phyloP scores from a whole-genome alignment of 2,329 filamentous ascomycete genomes.

The Ophiocordyceps camponoti-floridani region DNA sequence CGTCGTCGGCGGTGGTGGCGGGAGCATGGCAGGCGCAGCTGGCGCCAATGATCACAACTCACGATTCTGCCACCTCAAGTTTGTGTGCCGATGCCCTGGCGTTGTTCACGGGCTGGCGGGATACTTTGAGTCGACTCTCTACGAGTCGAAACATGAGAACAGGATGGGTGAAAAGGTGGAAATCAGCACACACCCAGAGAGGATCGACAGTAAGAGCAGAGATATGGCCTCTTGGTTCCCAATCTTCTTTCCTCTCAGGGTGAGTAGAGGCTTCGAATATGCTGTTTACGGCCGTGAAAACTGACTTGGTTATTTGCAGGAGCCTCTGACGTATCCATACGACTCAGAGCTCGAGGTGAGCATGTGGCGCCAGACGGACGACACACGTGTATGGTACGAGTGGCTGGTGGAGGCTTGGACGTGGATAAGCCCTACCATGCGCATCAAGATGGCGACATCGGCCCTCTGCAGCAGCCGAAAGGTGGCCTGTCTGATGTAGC shows the following conservation, averaged over 20 bases:
- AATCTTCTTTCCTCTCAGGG: slow-evolving; percentile 93
- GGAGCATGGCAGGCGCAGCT: slow-evolving; percentile 56
- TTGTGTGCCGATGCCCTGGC: slow-evolving; percentile 61
- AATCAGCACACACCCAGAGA: slow-evolving; percentile 80
- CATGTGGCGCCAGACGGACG: slow-evolving; percentile 94
- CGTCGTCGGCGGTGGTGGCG: slow-evolving; percentile 47
- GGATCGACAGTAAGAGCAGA: slow-evolving; percentile 80
- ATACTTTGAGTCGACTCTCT: slow-evolving; percentile 95
- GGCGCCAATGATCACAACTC: slow-evolving; percentile 85
- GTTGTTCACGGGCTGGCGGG: slow-evolving; percentile 82
- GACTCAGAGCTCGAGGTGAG: slow-evolving; percentile 73
- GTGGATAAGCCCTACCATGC: slow-evolving; percentile 38
- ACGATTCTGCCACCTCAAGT: slow-evolving; percentile 60
- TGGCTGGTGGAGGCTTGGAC: slow-evolving; percentile 83
- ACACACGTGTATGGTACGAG: slow-evolving; percentile 95
- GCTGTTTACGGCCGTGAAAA: neutral
- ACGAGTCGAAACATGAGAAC: slow-evolving; percentile 32
- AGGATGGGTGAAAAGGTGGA: slow-evolving; percentile 43
- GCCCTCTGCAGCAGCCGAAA: slow-evolving; percentile 52
- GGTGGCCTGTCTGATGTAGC: slow-evolving; percentile 53
- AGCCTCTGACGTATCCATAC: slow-evolving; percentile 70
- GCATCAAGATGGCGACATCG: slow-evolving; percentile 47
- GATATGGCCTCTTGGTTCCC: slow-evolving; percentile 99
- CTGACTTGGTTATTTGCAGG: slow-evolving; percentile 26
- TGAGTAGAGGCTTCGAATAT: slow-evolving; percentile 20